Base-by-base conservation (phyloP, 805 yeast species). In the Spathaspora sp. region DNA sequence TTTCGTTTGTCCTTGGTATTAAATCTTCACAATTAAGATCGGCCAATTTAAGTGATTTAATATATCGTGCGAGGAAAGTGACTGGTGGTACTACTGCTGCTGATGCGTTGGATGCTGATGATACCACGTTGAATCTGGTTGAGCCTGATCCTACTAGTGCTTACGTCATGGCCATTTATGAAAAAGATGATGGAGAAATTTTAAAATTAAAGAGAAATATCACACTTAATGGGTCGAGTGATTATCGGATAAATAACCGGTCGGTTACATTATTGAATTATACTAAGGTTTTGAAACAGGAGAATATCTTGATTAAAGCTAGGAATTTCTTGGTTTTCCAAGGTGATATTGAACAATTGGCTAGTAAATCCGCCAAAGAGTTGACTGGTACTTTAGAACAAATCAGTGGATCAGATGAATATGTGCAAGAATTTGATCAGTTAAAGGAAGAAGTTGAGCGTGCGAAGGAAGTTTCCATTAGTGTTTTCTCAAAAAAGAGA, bases 321-420 rank as follows among this genome's bases (percentile, higher is more conserved):
- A 80, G 89, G 63, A 94, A 94, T 66, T 93, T 93, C 61, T 71
- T 94, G 54, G 98, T 94, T 7, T 91, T 93, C 64, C 99, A 94
- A 72, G 98, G 99, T 54, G 98, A 93, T 64, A 96, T 94, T 48
- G 98, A 93, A 65, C 87, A 85, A 59, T 84, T 94, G 42, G 98
- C 98, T 0, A 79, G 96, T 0, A 96, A 92, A 64, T 82, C 93
- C 0, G 82, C 97, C 0, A 67, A 68, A 20, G 96, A 90, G 39
- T 75, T 94, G 53, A 82, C 96, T 1, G 76, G 72, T 44, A 67
- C 92, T 54, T 73, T 94, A 50, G 99, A 94, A 68, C 82, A 82
- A 14, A 83, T 94, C 26, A 87, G 96, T 54, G 97, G 97, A 0
- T 88, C 97, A 0, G 67, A 74, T 7, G 94, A 88, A 40, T 79